These are phyloP conservation scores for Fraxinus excelsior DNA, from an alignment of 257 asterid genomes.

Conservation along the genomic window DNA sequence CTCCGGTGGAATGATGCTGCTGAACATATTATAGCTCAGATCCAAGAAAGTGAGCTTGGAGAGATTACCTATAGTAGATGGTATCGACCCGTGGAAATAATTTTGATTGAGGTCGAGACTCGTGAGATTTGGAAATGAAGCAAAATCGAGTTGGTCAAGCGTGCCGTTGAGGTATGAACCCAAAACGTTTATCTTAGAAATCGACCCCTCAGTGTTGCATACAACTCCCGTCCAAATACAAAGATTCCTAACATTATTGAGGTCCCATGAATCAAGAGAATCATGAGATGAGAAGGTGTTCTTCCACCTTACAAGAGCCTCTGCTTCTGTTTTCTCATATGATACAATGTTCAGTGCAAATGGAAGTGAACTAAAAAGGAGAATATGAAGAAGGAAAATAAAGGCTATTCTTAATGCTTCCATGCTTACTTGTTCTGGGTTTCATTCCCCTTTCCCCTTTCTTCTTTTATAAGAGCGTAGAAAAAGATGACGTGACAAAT, in stretches of 20 bases:
- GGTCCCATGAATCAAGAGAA: conserved; percentile 59
- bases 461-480: neutral
- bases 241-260: conserved; percentile 39
- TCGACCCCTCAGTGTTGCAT: conserved; percentile 44
- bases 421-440: neutral
- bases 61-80: conserved; percentile 46
- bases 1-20: conserved; percentile 50
- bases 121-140: conserved; percentile 42
- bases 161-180: conserved; percentile 40
- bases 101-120: conserved; percentile 44
- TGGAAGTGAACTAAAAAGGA: conserved; percentile 31
- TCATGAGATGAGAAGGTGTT: conserved; percentile 34
- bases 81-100: conserved; percentile 56
- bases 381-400: conserved; percentile 29
- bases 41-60: conserved; percentile 57
- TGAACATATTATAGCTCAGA: conserved; percentile 52
- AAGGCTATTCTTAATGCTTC: neutral
- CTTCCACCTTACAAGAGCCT: conserved; percentile 68
- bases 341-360: neutral
- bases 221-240: conserved; percentile 66
- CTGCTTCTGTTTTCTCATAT: conserved; percentile 12
- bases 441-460: neutral
- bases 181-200: conserved; percentile 47
- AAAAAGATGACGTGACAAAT: neutral
- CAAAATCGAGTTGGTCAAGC: conserved; percentile 44